Evolutionary conservation across 805 yeast genomes (phyloP), one percentile per base, ranked within the genome.

Genomic region (Yamadazyma philogaea): DNA sequence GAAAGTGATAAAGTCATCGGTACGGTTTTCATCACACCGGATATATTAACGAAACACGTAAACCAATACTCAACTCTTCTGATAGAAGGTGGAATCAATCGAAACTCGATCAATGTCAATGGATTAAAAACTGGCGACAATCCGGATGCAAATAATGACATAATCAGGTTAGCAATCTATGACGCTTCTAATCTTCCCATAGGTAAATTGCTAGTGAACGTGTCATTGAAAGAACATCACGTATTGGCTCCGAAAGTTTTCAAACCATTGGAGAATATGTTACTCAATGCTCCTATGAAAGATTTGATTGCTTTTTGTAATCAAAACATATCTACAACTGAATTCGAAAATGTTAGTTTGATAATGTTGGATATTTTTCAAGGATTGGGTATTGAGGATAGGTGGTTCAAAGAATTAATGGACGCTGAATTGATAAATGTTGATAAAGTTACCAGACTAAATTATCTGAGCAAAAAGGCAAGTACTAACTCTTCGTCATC

Each of bases 331-430:
- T 54, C 69, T 14, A 61, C 63, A 35, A 59, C 63, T 27, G 72
- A 75, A 43, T 61, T 84, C 51, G 86, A 79, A 44, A 72, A 74
- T 22, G 68, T 73, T 30, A 74, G 90, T 28, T 59, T 68, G 28
- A 77, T 86, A 30, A 68, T 87, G 43, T 61, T 87, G 39, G 90
- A 87, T 53, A 76, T 87, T 12, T 87, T 84, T 56, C 91, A 87
- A 56, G 73, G 87, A 15, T 64, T 84, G 30, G 79, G 79, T 6
- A 70, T 70, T 37, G 93, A 85, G 50, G 77, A 80, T 32, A 78
- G 75, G 15, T 89, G 95, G 90, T 79, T 91, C 49, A 72, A 74
- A 43, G 72, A 81, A 0, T 64, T 90, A 43, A 79, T 87, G 60
- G 82, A 81, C 26, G 70, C 66, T 15, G 97, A 89, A 57, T 67